Evolutionary conservation across 2,329 filamentous ascomycete genomes (phyloP).

Genomic region (Pleurostoma richardsiae): DNA sequence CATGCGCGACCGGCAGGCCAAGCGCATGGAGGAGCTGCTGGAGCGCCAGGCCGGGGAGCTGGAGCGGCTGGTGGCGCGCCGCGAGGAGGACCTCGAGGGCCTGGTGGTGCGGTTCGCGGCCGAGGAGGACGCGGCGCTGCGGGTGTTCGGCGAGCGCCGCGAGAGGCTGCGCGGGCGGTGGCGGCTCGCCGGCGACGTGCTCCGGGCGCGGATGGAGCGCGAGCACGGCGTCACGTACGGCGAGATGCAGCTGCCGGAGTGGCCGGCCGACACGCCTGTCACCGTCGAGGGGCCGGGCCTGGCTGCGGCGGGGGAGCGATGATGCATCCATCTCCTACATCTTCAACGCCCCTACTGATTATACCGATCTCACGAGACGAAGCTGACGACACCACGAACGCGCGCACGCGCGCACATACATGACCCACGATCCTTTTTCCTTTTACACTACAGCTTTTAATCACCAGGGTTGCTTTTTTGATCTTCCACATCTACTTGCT

Average conservation of each 20-base stretch:
- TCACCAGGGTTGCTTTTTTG: too few species aligned
- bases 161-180: slow-evolving; percentile 42
- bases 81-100: slow-evolving; percentile 41
- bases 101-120: slow-evolving; percentile 39
- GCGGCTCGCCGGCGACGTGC: slow-evolving; percentile 46
- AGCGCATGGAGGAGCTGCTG: slow-evolving; percentile 54
- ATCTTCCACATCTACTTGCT: too few species aligned
- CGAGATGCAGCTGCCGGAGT: slow-evolving; percentile 28
- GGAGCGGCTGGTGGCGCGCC: slow-evolving; percentile 36
- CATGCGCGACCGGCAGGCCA: slow-evolving; percentile 58
- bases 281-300: not conserved
- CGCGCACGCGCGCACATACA: too few species aligned
- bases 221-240: slow-evolving; percentile 37
- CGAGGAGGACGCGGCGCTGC: slow-evolving; percentile 44
- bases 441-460: too few species aligned
- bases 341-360: too few species aligned
- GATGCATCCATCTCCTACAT: too few species aligned
- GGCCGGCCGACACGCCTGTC: slow-evolving; percentile 27
- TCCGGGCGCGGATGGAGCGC: slow-evolving; percentile 46
- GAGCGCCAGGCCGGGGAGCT: slow-evolving; percentile 50
- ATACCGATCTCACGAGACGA: too few species aligned
- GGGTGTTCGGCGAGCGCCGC: slow-evolving; percentile 39
- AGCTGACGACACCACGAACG: too few species aligned
- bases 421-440: too few species aligned
- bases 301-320: not conserved